phyloP scores from a whole-genome alignment of 2,329 filamentous ascomycete genomes.

The Sporothrix dimorphospora region DNA sequence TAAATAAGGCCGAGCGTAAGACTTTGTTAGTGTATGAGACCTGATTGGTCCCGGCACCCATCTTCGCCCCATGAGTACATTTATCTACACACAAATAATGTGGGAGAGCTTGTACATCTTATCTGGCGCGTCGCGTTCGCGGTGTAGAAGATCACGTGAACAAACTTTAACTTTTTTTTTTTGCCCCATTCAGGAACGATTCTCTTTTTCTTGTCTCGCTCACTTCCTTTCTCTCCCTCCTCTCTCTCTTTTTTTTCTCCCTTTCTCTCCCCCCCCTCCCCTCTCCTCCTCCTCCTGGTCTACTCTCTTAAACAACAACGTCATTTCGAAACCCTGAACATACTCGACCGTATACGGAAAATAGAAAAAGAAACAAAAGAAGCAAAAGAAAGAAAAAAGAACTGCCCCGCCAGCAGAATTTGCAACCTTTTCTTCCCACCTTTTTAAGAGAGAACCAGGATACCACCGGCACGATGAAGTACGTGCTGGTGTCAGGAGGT shows the following conservation, averaged over 20 bases:
- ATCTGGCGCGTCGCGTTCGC: constrained; percentile 14
- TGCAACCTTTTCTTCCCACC: background rate
- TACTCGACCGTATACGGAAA: background rate
- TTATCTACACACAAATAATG: background rate
- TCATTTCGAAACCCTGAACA: background rate
- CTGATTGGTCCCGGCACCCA: background rate
- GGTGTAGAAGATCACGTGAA: background rate
- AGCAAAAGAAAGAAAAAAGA: background rate
- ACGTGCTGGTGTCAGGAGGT: constrained; percentile 37
- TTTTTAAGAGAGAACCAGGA: constrained; percentile 15
- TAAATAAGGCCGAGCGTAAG: background rate
- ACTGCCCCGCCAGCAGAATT: constrained; percentile 14
- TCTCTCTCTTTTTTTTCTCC: constrained; percentile 7
- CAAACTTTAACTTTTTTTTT: constrained; percentile 13
- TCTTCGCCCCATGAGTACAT: background rate
- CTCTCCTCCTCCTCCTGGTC: constrained; percentile 25
- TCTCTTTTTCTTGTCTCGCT: constrained; percentile 13
- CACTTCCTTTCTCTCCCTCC: constrained; percentile 16
- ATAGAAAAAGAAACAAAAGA: constrained; percentile 24
- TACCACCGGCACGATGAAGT: constrained; percentile 35
- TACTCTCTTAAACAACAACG: constrained; percentile 14
- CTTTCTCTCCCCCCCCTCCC: constrained; percentile 11
- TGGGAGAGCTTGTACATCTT: background rate
- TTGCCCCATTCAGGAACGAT: background rate
- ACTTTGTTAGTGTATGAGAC: constrained; percentile 10